Percentiles rank a stretch among this genome's conserved stretches.
Conservation (phyloP, 208 protist genomes). For the Tritrichomonas musculus region DNA sequence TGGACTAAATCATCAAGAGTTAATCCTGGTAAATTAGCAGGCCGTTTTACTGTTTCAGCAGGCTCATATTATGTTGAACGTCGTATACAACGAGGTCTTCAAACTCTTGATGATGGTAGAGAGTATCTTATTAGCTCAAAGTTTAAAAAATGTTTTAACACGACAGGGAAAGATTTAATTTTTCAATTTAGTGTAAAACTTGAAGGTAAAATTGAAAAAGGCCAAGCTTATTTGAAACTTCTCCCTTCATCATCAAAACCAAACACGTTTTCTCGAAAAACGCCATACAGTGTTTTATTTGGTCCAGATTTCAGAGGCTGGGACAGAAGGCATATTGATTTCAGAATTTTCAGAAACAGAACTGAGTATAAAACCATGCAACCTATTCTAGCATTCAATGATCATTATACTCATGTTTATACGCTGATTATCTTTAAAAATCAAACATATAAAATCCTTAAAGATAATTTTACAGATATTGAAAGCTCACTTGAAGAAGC, state of each 20-base stretch:
- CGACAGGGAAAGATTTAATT: slow-evolving; percentile 30
- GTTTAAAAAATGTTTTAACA: neutral
- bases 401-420: slow-evolving; percentile 5
- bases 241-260: neutral
- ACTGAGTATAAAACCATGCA: neutral
- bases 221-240: neutral
- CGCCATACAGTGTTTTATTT: neutral
- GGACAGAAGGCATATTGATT: neutral
- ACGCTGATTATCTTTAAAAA: neutral
- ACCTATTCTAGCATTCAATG: slow-evolving; percentile 1
- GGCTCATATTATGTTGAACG: neutral
- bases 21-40: neutral
- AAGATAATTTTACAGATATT: slow-evolving; percentile 26
- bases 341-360: neutral
- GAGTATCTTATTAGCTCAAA: neutral
- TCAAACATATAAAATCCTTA: neutral
- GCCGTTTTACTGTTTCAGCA: neutral
- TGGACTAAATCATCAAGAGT: neutral
- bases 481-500: slow-evolving; percentile 6
- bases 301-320: slow-evolving; percentile 18
- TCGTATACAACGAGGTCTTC: neutral
- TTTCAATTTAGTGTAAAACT: slow-evolving; percentile 16
- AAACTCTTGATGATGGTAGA: slow-evolving; percentile 7
- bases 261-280: neutral
- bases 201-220: neutral